Evolutionary conservation across 176 grass and related monocot species (phyloP).

Genomic region (Aegilops bicornis): DNA sequence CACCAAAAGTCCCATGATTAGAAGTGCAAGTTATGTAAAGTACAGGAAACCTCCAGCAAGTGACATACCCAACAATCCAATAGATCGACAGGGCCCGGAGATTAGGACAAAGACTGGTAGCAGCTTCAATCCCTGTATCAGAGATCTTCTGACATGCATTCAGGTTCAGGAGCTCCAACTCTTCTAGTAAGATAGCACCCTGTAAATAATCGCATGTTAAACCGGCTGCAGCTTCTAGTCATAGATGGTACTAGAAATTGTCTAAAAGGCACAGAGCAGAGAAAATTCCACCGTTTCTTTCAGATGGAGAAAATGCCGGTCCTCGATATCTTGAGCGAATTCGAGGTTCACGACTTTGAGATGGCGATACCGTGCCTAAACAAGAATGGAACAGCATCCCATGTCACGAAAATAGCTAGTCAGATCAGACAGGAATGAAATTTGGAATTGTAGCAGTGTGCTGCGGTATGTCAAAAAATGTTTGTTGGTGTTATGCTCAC

Average conservation of each 20-base stretch:
- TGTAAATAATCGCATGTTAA: slow-evolving; percentile 30
- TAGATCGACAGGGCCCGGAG: slow-evolving; percentile 59
- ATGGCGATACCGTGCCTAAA: slow-evolving; percentile 63
- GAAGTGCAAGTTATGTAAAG: not conserved
- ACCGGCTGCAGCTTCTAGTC: not conserved
- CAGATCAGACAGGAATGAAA: slow-evolving; percentile 22
- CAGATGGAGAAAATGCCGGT: slow-evolving; percentile 70
- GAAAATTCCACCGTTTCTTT: slow-evolving; percentile 59
- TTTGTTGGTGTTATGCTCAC: not conserved
- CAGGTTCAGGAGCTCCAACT: slow-evolving; percentile 70
- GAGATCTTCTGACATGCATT: slow-evolving; percentile 90
- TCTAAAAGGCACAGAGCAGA: not conserved
- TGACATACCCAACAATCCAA: slow-evolving; percentile 89
- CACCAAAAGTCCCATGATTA: slow-evolving; percentile 25
- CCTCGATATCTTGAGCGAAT: slow-evolving; percentile 84
- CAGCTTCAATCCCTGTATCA: slow-evolving; percentile 80
- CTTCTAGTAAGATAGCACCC: slow-evolving; percentile 51
- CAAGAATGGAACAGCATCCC: slow-evolving; percentile 25
- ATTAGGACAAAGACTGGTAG: slow-evolving; percentile 65
- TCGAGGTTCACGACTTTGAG: slow-evolving; percentile 79
- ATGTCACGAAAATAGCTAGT: not conserved
- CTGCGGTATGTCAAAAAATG: not conserved
- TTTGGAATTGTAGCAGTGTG: not conserved
- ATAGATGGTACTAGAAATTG: not conserved
- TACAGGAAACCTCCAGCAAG: slow-evolving; percentile 27